Percentiles rank a stretch among this genome's conserved stretches.
These are phyloP conservation scores for Phoenix roebelenii DNA, from an alignment of 176 grass and related monocot species.

Conservation along the genomic window DNA sequence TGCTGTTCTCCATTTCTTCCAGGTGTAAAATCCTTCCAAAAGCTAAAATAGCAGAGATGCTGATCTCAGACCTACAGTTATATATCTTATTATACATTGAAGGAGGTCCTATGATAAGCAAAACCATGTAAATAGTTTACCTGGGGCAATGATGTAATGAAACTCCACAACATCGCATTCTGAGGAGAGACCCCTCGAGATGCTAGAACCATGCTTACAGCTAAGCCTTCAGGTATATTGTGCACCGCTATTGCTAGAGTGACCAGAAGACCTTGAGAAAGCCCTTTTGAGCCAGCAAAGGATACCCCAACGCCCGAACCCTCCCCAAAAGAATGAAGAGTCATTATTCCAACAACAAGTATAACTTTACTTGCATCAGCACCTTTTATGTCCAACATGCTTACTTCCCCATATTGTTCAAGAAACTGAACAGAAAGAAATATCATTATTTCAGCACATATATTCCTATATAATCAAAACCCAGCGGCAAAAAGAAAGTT, in stretches of 20 bases:
- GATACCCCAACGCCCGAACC: slow-evolving; percentile 99
- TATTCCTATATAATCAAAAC: too few relatives aligned
- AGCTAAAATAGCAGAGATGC: too few relatives aligned
- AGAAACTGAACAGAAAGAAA: slow-evolving; percentile 47
- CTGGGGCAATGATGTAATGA: slow-evolving; percentile 98
- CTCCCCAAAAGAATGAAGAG: slow-evolving; percentile 96
- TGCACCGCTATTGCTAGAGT: slow-evolving; percentile 96
- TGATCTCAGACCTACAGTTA: too few relatives aligned
- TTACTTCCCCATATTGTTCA: slow-evolving; percentile 91
- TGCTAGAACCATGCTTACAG: slow-evolving; percentile 92
- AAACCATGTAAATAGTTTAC: slow-evolving; percentile 23
- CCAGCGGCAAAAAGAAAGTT: too few relatives aligned
- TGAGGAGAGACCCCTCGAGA: slow-evolving; percentile 79
- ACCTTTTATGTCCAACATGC: slow-evolving; percentile 98
- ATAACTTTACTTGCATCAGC: slow-evolving; percentile 99
- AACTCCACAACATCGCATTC: slow-evolving; percentile 98
- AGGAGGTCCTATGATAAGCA: too few relatives aligned
- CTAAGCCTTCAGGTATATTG: slow-evolving; percentile 98
- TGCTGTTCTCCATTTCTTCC: too few relatives aligned
- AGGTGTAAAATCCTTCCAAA: too few relatives aligned
- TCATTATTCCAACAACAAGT: slow-evolving; percentile 99
- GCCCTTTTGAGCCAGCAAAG: slow-evolving; percentile 84
- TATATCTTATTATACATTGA: too few relatives aligned
- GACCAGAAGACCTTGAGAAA: slow-evolving; percentile 84
- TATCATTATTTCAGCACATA: slow-evolving; percentile 1